Base-by-base conservation (phyloP, 352 stramenopile genomes). In the Pythium angustatum region DNA sequence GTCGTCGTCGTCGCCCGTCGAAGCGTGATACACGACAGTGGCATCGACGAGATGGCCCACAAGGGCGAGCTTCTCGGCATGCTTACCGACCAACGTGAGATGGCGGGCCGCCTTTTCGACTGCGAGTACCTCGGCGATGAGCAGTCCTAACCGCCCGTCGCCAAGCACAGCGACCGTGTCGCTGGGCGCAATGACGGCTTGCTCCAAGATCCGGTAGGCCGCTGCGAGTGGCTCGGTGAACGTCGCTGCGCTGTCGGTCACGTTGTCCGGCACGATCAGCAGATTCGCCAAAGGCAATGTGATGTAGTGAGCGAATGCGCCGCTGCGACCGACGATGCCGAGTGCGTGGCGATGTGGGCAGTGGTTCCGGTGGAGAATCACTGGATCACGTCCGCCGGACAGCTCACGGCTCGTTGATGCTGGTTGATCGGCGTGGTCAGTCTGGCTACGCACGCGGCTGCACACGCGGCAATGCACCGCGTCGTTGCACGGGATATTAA, bases 401-500 rank as follows among this genome's bases (percentile, higher is more conserved):
- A n/a, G n/a, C n/a, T n/a, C n/a, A n/a, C n/a, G n/a, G n/a, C n/a
- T n/a, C n/a, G n/a, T n/a, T n/a, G n/a, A n/a, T n/a, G 22, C n/a
- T 10, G 3, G 17, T 34, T 12, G 21, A n/a, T 53, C 33, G 21
- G 47, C 17, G 22, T 30, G 1, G 15, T 24, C 31, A 10, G 5
- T 10, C 15, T 22, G 6, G 15, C 38, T 19, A 44, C 38, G 48
- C 15, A 61, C 64, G 15, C 58, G 58, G 27, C 27, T 57, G 10
- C 64, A 51, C 45, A 78, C 64, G 64, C 64, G 43, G 54, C 76
- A 59, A 48, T 26, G 14, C 8, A 15, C 31, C 3, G 5, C 1
- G 28, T 78, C 67, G 22, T 84, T 76, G 60, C 90, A 97, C 24
- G 85, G 81, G 50, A 97, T 70, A 67, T 98, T 98, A 50, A 98